These are phyloP conservation scores for Penicillium oxalicum DNA, from an alignment of 2,329 filamentous ascomycete genomes.

Conservation along the genomic window DNA sequence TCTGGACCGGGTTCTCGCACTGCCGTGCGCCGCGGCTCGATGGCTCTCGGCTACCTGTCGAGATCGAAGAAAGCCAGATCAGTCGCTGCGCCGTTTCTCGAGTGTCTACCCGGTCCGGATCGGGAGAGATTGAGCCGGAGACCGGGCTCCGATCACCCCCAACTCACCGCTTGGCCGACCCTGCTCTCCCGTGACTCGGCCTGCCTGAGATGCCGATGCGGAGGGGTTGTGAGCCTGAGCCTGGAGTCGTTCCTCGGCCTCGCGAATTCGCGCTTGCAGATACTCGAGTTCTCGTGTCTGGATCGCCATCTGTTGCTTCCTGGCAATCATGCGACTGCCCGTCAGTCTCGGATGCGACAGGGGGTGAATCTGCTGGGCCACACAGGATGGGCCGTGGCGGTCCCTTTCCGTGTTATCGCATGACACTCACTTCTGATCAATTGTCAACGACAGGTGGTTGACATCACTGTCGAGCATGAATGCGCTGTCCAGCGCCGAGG, in stretches of 20 bases:
- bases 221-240: conserved; percentile 15
- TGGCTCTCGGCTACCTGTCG: not conserved
- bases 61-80: not conserved
- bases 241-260: conserved; percentile 74
- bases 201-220: not conserved
- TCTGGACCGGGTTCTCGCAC: no score
- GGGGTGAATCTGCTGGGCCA: no score
- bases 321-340: conserved; percentile 31
- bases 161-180: conserved; percentile 19
- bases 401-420: not conserved
- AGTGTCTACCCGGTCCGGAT: no score
- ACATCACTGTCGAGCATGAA: conserved; percentile 81
- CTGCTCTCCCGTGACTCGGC: conserved; percentile 6
- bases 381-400: conserved; percentile 19
- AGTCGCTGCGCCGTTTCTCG: not conserved
- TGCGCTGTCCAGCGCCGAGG: conserved; percentile 75
- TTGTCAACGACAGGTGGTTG: conserved; percentile 65
- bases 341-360: not conserved
- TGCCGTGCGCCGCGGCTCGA: not conserved
- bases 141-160: no score
- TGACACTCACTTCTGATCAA: conserved; percentile 69
- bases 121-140: no score
- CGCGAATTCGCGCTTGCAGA: conserved; percentile 75
- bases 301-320: conserved; percentile 70
- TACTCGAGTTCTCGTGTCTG: conserved; percentile 76